A percentile compares a stretch with the other conserved stretches of the same genome.
Conservation (phyloP, 2,329 filamentous ascomycete species). For the Exserohilum turcica region DNA sequence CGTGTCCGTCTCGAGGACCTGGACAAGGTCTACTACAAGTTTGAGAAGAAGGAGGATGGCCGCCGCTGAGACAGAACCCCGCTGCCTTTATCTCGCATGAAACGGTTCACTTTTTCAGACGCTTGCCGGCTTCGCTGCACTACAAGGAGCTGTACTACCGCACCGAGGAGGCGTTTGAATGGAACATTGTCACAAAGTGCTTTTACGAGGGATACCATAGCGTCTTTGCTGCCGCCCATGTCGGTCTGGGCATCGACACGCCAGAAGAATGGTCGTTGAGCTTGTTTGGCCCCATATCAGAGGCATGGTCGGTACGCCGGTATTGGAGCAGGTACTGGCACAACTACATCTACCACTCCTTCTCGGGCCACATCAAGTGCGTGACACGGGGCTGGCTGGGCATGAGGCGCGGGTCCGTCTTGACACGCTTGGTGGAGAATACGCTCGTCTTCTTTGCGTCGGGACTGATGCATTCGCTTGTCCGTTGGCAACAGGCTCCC, state of each 20-base stretch:
- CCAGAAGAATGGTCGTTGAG: slow-evolving; percentile 14
- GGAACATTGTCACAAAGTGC: slow-evolving; percentile 19
- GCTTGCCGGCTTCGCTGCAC: slow-evolving; percentile 8
- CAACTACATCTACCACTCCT: slow-evolving; percentile 23
- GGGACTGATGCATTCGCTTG: slow-evolving; percentile 22
- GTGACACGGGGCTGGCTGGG: slow-evolving; percentile 19
- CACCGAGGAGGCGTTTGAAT: slow-evolving; percentile 9
- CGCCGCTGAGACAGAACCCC: not conserved
- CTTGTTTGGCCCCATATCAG: slow-evolving; percentile 14
- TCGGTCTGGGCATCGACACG: slow-evolving; percentile 11
- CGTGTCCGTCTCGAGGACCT: slow-evolving; percentile 62
- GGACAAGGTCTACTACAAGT: slow-evolving; percentile 59
- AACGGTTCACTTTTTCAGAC: slow-evolving; percentile 7
- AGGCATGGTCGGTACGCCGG: slow-evolving; percentile 16
- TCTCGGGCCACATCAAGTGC: slow-evolving; percentile 20
- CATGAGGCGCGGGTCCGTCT: not conserved
- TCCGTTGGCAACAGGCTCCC: slow-evolving; percentile 15
- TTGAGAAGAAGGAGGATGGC: slow-evolving; percentile 72
- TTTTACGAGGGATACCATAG: slow-evolving; percentile 22
- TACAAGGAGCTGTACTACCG: slow-evolving; percentile 5
- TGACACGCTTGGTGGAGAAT: slow-evolving; percentile 25
- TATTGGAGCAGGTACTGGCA: slow-evolving; percentile 33
- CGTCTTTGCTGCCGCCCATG: slow-evolving; percentile 15
- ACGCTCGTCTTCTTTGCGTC: slow-evolving; percentile 22
- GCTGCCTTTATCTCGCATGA: not conserved